These are phyloP conservation scores for Sonneratia caseolaris DNA, from an alignment of 345 rosid species.

Conservation along the genomic window DNA sequence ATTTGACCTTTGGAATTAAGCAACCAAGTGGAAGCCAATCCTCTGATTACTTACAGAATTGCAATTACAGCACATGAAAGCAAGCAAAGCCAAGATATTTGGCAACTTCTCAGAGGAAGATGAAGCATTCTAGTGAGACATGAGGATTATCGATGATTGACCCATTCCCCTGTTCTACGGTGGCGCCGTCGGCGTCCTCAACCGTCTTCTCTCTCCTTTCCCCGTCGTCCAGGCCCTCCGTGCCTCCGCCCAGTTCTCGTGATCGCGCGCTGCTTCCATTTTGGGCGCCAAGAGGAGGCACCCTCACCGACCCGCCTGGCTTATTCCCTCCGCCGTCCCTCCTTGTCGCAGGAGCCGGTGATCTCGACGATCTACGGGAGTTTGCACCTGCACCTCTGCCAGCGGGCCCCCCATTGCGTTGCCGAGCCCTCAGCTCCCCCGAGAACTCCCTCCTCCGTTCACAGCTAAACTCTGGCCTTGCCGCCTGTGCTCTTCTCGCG, in stretches of 20 bases:
- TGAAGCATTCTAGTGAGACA: slow-evolving; percentile 77
- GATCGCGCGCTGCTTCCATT: slow-evolving; percentile 14
- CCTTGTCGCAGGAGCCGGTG: slow-evolving; percentile 13
- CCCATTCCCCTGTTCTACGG: slow-evolving; percentile 26
- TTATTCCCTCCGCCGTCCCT: slow-evolving; percentile 14
- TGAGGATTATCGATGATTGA: slow-evolving; percentile 44
- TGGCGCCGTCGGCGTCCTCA: slow-evolving; percentile 10
- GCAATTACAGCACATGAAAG: background rate
- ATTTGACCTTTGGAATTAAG: background rate
- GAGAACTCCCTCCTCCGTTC: slow-evolving; percentile 21
- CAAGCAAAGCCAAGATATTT: background rate
- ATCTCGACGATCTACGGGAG: slow-evolving; percentile 29
- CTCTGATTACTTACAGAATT: background rate
- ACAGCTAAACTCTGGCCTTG: background rate
- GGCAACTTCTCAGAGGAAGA: slow-evolving; percentile 37
- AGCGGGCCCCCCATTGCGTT: slow-evolving; percentile 5
- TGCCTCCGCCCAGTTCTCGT: background rate
- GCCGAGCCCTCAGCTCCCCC: slow-evolving; percentile 9
- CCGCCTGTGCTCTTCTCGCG: slow-evolving; percentile 8
- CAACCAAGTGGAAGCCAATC: background rate
- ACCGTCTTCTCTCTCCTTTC: slow-evolving; percentile 7
- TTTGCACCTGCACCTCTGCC: slow-evolving; percentile 5
- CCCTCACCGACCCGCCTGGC: slow-evolving; percentile 28
- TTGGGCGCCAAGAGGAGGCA: slow-evolving; percentile 22
- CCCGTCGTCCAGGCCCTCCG: slow-evolving; percentile 3